phyloP scores from a whole-genome alignment of 1,284 basidiomycete species.

The Cystobasidium pallidum region DNA sequence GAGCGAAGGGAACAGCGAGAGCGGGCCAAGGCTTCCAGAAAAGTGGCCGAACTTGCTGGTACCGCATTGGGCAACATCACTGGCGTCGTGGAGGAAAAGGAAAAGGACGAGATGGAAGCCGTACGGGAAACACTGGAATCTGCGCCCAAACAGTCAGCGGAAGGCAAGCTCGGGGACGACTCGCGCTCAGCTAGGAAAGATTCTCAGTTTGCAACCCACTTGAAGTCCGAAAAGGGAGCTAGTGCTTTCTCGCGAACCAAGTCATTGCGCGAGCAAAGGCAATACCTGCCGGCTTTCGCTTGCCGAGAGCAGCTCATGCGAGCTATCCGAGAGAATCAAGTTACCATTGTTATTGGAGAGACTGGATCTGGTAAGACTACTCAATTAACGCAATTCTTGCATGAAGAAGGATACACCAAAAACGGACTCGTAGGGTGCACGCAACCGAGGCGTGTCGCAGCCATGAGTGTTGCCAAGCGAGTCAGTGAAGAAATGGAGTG shows the following conservation, averaged over 20 bases:
- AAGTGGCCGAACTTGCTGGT: conserved; percentile 87
- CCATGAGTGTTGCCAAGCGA: conserved; percentile 98
- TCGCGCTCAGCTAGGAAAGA: conserved; percentile 67
- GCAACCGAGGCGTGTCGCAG: conserved; percentile 93
- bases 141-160: conserved; percentile 54
- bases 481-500: conserved; percentile 87
- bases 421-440: conserved; percentile 92
- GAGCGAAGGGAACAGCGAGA: conserved; percentile 96
- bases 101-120: conserved; percentile 58
- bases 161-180: conserved; percentile 62
- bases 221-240: conserved; percentile 67
- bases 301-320: conserved; percentile 91
- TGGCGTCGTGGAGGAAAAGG: conserved; percentile 94
- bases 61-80: conserved; percentile 94
- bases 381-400: conserved; percentile 85
- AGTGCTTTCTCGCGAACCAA: conserved; percentile 80
- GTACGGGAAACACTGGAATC: conserved; percentile 14
- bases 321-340: conserved; percentile 92
- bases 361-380: conserved; percentile 96
- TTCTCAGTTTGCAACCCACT: conserved; percentile 91
- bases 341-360: conserved; percentile 91
- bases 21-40: conserved; percentile 86
- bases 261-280: conserved; percentile 90
- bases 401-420: conserved; percentile 91
- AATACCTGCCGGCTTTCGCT: conserved; percentile 97